phyloP scores from a whole-genome alignment of 2,329 filamentous ascomycete species.

The Aspergillus tamarii region DNA sequence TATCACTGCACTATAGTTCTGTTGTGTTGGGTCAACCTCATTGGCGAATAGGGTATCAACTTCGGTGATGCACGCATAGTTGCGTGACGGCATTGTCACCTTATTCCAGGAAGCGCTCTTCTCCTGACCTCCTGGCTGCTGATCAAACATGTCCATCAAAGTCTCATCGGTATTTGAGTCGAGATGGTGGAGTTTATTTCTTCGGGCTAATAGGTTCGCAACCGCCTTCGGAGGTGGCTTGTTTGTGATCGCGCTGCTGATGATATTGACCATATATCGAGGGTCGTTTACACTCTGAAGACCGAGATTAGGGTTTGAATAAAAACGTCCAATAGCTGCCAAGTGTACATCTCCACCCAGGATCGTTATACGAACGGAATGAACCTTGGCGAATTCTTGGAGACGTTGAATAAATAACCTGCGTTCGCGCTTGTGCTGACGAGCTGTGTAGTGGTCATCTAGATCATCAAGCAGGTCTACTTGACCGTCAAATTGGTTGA shows the following conservation, averaged over 20 bases:
- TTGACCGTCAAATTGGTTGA: constrained; percentile 89
- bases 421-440: constrained; percentile 88
- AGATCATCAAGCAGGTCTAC: constrained; percentile 68
- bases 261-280: constrained; percentile 66
- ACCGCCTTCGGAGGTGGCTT: constrained; percentile 68
- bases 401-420: constrained; percentile 69
- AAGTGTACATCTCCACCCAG: constrained; percentile 68
- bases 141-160: constrained; percentile 64
- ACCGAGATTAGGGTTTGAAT: constrained; percentile 60
- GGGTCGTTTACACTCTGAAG: constrained; percentile 62
- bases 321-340: constrained; percentile 66
- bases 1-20: constrained; percentile 33
- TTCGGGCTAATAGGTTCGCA: constrained; percentile 63
- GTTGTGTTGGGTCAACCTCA: constrained; percentile 20
- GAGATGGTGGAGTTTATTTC: constrained; percentile 69
- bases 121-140: constrained; percentile 58
- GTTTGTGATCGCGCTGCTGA: constrained; percentile 69
- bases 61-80: constrained; percentile 67
- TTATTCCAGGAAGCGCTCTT: constrained; percentile 76
- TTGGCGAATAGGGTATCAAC: constrained; percentile 34
- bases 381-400: constrained; percentile 60
- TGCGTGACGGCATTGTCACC: constrained; percentile 77
- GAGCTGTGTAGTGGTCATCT: constrained; percentile 80
- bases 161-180: constrained; percentile 67
- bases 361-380: constrained; percentile 63